Base-by-base conservation (phyloP, 2,329 filamentous ascomycete genomes). In the Acephala macrosclerotiorum region DNA sequence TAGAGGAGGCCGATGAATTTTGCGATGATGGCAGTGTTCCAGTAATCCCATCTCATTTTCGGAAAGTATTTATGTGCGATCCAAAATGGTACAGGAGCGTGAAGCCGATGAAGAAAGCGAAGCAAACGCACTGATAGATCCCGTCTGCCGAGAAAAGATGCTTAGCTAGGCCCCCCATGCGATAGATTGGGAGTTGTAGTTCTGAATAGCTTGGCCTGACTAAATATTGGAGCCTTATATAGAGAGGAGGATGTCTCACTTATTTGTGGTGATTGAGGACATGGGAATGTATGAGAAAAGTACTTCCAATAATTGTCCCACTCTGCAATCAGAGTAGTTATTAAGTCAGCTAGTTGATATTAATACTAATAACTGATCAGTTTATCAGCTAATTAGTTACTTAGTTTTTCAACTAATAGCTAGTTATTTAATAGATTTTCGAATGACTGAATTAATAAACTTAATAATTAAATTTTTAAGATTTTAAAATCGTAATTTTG, bases 101-200 rank as follows among this genome's bases (percentile, higher is more conserved):
- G 53, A 85, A 87, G 14, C 91, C 91, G n/a, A 90, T 83, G 36
- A 93, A 83, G 86, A 88, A 93, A 78, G 91, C 92, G 81, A 85
- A 91, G 75, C 90, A 86, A 35, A 93, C 81, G 1, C 81, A 81
- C 0, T 84, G 81, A 76, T 93, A 93, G 8, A 90, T 80, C 25
- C 87, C 84, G 1, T 83, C 82, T 3, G 84, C 80, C 56, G 85
- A 88, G 77, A 92, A 93, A 76, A 93, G 89, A 55, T 90, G 86
- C 2, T 82, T 80, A 0, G 91, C 91, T 66, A 93, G 90, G 64
- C 90, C 55, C 55, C 90, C 90, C 90, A 91, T 71, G 91, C 85
- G 57, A 92, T 82, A 5, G 89, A 91, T 1, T 87, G 87, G 11
- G 55, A 58, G 79, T 90, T 93, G 78, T 84, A 85, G 0, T 84